Base-by-base conservation (phyloP, 441 rosid species). In the Populus hybrid region DNA sequence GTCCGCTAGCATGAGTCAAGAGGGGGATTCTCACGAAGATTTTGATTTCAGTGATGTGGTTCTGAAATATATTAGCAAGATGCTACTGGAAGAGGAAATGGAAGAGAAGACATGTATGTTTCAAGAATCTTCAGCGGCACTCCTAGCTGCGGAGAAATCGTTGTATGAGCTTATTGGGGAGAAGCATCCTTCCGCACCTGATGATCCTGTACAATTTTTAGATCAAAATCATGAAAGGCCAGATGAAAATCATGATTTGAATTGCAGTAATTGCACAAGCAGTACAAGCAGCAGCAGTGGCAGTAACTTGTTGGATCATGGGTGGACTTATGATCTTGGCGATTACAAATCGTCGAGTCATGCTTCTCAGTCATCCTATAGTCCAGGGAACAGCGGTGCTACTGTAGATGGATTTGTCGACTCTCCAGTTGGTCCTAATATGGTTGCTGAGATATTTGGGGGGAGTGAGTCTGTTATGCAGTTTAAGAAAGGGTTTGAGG, bases 71-170 rank as follows among this genome's bases (percentile, higher is more conserved):
- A 92, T 94, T 64, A 92, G 77, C 42, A 86, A 91, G 83, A 88
- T 92, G 82, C 97, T 94, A 24, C 79, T 91, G 95, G 98, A 92
- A 85, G 97, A 92, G 84, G 88, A 92, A 81, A 83, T 85, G 83
- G 97, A 82, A n/a, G 94, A 83, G 78, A 90, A 85, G 46, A 84
- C 89, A 1, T 88, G 88, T 70, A 88, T 90, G 95, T 88, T 90
- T 78, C 88, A 84, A 21, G 97, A 92, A 63, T 83, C 94, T 0
- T 82, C 88, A 26, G 96, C 90, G n/a, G 91, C 91, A 1, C 92
- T 94, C 69, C 91, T 87, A 40, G 88, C 86, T 65, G 91, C 96
- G 0, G 94, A 92, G 81, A 90, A 88, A 59, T 87, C 92, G 59
- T 83, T 92, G 26, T 88, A 86, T 80, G 94, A 89, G 74, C 94